Percentiles rank a stretch among this genome's conserved stretches.
phyloP scores from a whole-genome alignment of 345 rosid genomes.

The Salix caprea region DNA sequence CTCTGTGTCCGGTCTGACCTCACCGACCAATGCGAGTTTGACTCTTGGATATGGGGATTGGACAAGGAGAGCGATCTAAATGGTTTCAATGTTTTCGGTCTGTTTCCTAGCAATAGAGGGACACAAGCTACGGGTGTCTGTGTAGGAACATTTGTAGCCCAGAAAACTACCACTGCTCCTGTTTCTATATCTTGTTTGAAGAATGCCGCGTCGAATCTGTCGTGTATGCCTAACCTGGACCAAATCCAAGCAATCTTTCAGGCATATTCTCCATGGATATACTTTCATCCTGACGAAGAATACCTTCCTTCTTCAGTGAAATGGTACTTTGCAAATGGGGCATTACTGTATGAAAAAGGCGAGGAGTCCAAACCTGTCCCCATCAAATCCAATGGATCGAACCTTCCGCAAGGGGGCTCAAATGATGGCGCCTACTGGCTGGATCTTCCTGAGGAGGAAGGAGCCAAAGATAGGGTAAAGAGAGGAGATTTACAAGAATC shows the following conservation, averaged over 20 bases:
- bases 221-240: slow-evolving; percentile 54
- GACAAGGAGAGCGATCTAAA: slow-evolving; percentile 12
- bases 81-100: slow-evolving; percentile 37
- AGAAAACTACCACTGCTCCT: slow-evolving; percentile 10
- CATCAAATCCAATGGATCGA: slow-evolving; percentile 51
- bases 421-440: slow-evolving; percentile 73
- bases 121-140: slow-evolving; percentile 44
- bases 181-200: slow-evolving; percentile 51
- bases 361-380: slow-evolving; percentile 56
- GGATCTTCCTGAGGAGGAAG: slow-evolving; percentile 58
- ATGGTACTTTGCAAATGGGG: slow-evolving; percentile 74
- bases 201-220: slow-evolving; percentile 35
- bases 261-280: slow-evolving; percentile 55
- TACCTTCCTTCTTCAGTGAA: slow-evolving; percentile 69
- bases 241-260: slow-evolving; percentile 47
- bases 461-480: slow-evolving; percentile 49
- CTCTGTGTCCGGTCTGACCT: slow-evolving; percentile 68
- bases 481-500: slow-evolving; percentile 54
- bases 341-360: slow-evolving; percentile 57
- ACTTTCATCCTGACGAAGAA: slow-evolving; percentile 71
- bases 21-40: slow-evolving; percentile 49
- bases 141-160: slow-evolving; percentile 62
- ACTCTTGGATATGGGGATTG: slow-evolving; percentile 58
- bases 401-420: slow-evolving; percentile 85
- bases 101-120: slow-evolving; percentile 51